Evolutionary conservation across 225 moss, liverwort and hornwort genomes (phyloP).

Genomic region (Pseudisothecium myosuroides): DNA sequence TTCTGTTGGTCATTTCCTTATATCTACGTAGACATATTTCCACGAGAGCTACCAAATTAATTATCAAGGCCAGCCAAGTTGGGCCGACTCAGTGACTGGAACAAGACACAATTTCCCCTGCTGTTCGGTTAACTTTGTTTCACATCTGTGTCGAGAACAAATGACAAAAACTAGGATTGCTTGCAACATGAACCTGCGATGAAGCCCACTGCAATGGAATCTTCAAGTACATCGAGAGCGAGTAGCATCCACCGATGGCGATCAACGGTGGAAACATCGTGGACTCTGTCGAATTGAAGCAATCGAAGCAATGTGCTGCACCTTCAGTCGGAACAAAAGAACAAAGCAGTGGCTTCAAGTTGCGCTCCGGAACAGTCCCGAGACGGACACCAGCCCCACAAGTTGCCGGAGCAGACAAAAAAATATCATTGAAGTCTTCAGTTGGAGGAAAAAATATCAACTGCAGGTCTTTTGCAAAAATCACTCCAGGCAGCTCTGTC

Average conservation of each 20-base stretch:
- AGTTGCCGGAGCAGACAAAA: not conserved
- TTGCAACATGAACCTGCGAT: not conserved
- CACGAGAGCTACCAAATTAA: not conserved
- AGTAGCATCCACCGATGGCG: not conserved
- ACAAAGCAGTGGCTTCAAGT: not conserved
- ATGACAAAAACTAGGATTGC: not conserved
- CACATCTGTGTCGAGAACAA: not conserved
- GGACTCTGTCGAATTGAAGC: not conserved
- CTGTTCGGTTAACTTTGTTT: not conserved
- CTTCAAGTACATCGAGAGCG: not conserved
- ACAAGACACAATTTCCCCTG: not conserved
- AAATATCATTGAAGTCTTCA: not conserved
- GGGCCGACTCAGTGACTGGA: not conserved
- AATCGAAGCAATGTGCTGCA: not conserved
- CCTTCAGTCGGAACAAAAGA: not conserved
- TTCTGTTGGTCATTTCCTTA: not conserved
- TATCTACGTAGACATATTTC: not conserved
- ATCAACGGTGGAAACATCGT: not conserved
- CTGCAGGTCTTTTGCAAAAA: not conserved
- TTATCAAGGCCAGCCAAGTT: not conserved
- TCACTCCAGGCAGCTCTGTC: not conserved
- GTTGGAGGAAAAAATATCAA: not conserved
- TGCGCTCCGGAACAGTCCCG: not conserved
- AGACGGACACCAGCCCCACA: not conserved
- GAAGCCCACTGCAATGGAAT: not conserved